Conservation (phyloP, 169 alveolate species). For the Plasmodium cynomolgi region DNA sequence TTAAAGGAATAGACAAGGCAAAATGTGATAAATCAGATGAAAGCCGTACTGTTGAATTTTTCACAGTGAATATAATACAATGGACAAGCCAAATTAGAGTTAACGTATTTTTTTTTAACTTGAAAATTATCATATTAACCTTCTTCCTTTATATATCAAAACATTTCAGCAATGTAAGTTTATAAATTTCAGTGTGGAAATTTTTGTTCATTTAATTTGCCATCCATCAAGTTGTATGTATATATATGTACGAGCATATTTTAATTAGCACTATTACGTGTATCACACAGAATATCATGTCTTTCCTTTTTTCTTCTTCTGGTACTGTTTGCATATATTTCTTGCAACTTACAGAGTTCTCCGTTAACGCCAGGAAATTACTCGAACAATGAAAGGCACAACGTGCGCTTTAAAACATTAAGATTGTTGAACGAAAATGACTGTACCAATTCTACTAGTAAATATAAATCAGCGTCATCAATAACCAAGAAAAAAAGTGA, state of each 20-base stretch:
- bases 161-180: background rate
- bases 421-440: background rate
- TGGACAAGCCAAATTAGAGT: background rate
- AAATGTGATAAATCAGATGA: background rate
- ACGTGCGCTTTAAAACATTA: background rate
- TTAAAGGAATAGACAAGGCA: background rate
- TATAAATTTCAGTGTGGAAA: background rate
- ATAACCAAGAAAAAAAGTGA: background rate
- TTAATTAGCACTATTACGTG: background rate
- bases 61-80: background rate
- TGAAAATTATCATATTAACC: conserved; percentile 1
- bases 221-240: background rate
- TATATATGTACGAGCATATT: background rate
- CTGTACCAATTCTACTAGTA: background rate
- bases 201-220: background rate
- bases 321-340: background rate
- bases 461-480: background rate
- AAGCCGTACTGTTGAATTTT: background rate
- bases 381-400: background rate
- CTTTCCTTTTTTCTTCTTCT: background rate
- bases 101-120: background rate
- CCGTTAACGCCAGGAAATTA: background rate
- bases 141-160: background rate
- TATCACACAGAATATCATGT: background rate
- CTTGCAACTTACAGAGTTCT: background rate